Evolutionary conservation across 2,329 filamentous ascomycete genomes (phyloP), one percentile per base, ranked within the genome.

Genomic region (Elsinoe perseae): DNA sequence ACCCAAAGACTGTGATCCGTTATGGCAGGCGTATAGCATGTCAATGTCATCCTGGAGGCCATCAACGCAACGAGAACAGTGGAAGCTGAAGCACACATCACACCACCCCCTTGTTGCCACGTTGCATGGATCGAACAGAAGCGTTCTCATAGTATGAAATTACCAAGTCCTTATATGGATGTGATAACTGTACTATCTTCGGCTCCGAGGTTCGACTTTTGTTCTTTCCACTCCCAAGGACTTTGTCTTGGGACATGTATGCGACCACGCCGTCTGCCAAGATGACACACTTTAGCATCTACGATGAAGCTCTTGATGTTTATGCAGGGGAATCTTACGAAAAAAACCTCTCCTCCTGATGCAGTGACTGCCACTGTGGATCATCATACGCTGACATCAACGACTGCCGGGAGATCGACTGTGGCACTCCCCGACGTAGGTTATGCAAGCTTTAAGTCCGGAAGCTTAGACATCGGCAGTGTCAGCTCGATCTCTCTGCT

Each of bases 181-280:
- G 66, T 50, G 65, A 65, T 3, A 40, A 48, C n/a, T 68, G 66
- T 43, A 68, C 65, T 4, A 66, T 68, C 9, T 66, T 61, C 42
- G 65, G 66, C n/a, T 30, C 62, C 16, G 63, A 62, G 6, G 66
- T 68, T 1, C 59, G 64, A 42, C 59, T 68, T 16, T 59, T 68
- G 2, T 68, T 64, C 58, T 68, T 65, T 38, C 65, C 65, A 2
- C 53, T 56, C 7, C 59, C 63, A 5, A 63, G 62, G 1, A 62
- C 61, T 3, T 59, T 57, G 20, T 62, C 61, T 7, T 58, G 64
- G 25, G 63, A 68, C 34, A 63, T 66, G 59, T 68, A 64, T 48
- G 65, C 65, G 8, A 62, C 46, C 12, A 65, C 62, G 3, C 63
- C 65, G 1, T 52, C 59, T 3, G 63, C 63, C 2, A 61, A 43